Base-by-base conservation (phyloP, 257 asterid genomes). In the Solanum corneliomulleri region DNA sequence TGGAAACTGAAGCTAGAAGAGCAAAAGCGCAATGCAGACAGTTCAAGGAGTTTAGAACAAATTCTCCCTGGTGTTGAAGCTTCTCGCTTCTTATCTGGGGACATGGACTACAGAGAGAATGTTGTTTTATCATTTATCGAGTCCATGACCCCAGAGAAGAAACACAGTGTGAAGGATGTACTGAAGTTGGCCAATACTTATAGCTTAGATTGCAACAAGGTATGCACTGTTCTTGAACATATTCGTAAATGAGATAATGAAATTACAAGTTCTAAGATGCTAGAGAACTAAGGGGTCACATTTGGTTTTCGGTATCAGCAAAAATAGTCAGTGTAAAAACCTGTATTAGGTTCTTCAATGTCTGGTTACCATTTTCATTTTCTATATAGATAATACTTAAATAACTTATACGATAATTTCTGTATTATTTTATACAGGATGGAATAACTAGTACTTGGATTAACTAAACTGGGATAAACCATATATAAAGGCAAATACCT, bases 1-100 rank as follows among this genome's bases (percentile, higher is more conserved):
- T 97, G 99, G 99, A 96, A 96, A 92, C 86, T 91, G 87, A 97
- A 96, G 93, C 86, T 97, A 84, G 98, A 97, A 91, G 98, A 96
- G 77, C 99, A 97, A 91, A 95, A 95, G 92, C 92, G 62, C 85
- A 91, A 89, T 72, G 98, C 99, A 23, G 99, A 96, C 89, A 91
- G 94, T 88, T 94, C 98, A 45, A 95, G 98, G 93, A 92, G 92
- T 86, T 90, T 97, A 95, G 96, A 97, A 90, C 94, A 93, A 91
- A 88, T 97, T 86, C 93, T 97, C 91, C 98, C 99, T 76, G 98
- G 98, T 85, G 99, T 97, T 87, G 98, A 96, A 86, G 91, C 94
- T 68, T 88, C 96, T 84, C 95, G 94, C 64, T 96, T 96, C 93
- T 91, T 97, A 87, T 96, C 98, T 85, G 94, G 95, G 82, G 99